Evolutionary conservation across 352 stramenopile genomes (phyloP), one percentile per base, ranked within the genome.

Genomic region (Pythium rishiriense): DNA sequence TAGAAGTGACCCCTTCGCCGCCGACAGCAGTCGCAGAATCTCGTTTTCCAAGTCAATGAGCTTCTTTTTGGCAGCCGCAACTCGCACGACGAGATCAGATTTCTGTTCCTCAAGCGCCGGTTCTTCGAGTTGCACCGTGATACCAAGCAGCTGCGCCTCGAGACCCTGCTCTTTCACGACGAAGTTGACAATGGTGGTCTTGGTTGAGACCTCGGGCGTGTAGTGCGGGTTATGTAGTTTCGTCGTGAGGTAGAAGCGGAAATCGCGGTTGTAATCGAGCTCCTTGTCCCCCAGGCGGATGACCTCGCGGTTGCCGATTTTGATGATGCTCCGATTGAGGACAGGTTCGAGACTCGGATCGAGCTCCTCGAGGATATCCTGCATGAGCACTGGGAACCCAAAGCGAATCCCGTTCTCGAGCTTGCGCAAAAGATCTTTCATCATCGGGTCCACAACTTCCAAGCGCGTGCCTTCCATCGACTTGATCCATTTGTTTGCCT

Each of bases 401-500:
- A 98, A 98, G 6, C 88, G 85, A 62, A 99, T 97, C 17, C 88
- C 95, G 49, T 96, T 97, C 55, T 98, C 96, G 2, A 99, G 78
- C 50, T 97, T 93, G 11, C 93, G 81, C 29, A 99, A 66, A 50
- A 98, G 75, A 63, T 98, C 94, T 52, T 97, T 97, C 80, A 96
- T 97, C 79, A 97, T 98, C 14, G 97, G 90, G 43, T 98, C 95
- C 7, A 98, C 88, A 4, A 98, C 86, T 46, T 96, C 86, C 4
- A 99, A 78, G 0, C 77, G 76, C 8, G 52, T 75, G 5, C 89
- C 91, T 65, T 98, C 88, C 84, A 98, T 96, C 3, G 93, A 92
- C 62, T 97, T 97, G 64, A 99, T 97, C 96, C 96, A 99, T 60
- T 97, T 98, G 68, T 98, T 99, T 10, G 92, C 96, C 58, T 99